A percentile compares a stretch with the other conserved stretches of the same genome.
These are phyloP conservation scores for Pseudogymnoascus pannorum DNA, from an alignment of 2,329 filamentous ascomycete genomes.

Conservation along the genomic window DNA sequence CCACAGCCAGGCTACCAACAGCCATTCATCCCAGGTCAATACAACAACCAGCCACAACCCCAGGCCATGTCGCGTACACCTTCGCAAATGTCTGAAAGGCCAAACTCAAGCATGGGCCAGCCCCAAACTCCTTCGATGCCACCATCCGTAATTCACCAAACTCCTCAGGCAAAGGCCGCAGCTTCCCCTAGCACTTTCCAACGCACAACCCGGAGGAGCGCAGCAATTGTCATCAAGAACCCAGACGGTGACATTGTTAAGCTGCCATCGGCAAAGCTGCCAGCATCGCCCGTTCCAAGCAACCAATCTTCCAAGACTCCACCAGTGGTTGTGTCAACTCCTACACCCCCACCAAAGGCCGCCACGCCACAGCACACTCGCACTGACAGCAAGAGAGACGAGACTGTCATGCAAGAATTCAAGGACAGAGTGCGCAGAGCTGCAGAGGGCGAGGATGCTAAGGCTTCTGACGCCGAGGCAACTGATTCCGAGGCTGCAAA, in stretches of 20 bases:
- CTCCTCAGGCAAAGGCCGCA: slow-evolving; percentile 42
- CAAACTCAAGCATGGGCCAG: slow-evolving; percentile 36
- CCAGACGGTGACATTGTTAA: slow-evolving; percentile 71
- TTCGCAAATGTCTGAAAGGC: slow-evolving; percentile 67
- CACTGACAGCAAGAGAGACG: slow-evolving; percentile 71
- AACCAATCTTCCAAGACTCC: slow-evolving; percentile 48
- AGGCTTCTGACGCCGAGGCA: slow-evolving; percentile 28
- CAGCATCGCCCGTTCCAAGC: slow-evolving; percentile 49
- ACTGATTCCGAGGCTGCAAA: slow-evolving; percentile 25
- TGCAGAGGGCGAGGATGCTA: slow-evolving; percentile 27
- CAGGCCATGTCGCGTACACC: slow-evolving; percentile 73
- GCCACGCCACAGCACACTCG: slow-evolving; percentile 60
- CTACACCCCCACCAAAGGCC: slow-evolving; percentile 73
- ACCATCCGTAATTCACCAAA: slow-evolving; percentile 41
- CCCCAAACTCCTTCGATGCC: slow-evolving; percentile 28
- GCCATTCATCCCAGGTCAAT: slow-evolving; percentile 29
- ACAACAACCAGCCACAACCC: slow-evolving; percentile 45
- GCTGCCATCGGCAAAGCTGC: slow-evolving; percentile 57
- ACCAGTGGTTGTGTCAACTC: slow-evolving; percentile 61
- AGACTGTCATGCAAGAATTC: slow-evolving; percentile 78
- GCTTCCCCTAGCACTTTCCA: slow-evolving; percentile 32
- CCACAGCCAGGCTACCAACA: slow-evolving; percentile 42
- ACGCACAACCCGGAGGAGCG: slow-evolving; percentile 47
- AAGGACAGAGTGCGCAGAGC: slow-evolving; percentile 44
- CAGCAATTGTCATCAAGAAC: slow-evolving; percentile 78